Evolutionary conservation across 768 basidiomycete species (phyloP).

Genomic region (Russula griseocarnosa): DNA sequence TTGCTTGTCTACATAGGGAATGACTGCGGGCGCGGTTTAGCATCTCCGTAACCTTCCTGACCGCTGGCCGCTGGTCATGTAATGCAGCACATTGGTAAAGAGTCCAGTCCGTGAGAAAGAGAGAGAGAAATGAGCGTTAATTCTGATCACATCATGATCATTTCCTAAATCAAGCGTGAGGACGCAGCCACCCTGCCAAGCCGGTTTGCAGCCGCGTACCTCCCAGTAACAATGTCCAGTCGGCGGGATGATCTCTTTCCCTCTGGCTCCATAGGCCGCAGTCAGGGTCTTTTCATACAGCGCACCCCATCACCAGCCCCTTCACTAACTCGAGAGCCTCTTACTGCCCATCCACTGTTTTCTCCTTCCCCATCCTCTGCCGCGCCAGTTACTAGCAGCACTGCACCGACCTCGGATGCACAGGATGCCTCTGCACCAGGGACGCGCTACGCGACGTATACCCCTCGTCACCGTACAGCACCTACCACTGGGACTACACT

Average conservation of each 20-base stretch:
- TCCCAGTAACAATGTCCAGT: slow-evolving; percentile 36
- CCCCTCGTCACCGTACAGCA: slow-evolving; percentile 59
- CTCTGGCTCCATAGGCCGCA: slow-evolving; percentile 52
- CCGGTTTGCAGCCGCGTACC: neutral
- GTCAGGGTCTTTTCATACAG: slow-evolving; percentile 42
- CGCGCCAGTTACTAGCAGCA: slow-evolving; percentile 30
- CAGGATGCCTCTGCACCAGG: slow-evolving; percentile 27
- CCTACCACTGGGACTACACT: slow-evolving; percentile 46
- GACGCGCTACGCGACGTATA: slow-evolving; percentile 70
- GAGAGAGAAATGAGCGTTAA: neutral
- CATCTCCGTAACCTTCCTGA: neutral
- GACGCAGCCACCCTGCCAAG: neutral
- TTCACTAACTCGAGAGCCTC: slow-evolving; percentile 43
- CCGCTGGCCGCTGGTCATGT: neutral
- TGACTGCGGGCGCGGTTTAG: neutral
- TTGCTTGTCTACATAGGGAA: neutral
- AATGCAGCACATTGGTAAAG: neutral
- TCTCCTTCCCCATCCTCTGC: slow-evolving; percentile 40
- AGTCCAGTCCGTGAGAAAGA: neutral
- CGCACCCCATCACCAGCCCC: slow-evolving; percentile 38
- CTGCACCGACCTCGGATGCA: slow-evolving; percentile 21
- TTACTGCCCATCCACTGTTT: slow-evolving; percentile 63
- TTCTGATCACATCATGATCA: neutral
- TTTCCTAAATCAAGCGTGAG: slow-evolving; percentile 4
- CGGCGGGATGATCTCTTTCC: slow-evolving; percentile 44